Base-by-base conservation (phyloP, 257 asterid genomes). In the Datura wrightii region DNA sequence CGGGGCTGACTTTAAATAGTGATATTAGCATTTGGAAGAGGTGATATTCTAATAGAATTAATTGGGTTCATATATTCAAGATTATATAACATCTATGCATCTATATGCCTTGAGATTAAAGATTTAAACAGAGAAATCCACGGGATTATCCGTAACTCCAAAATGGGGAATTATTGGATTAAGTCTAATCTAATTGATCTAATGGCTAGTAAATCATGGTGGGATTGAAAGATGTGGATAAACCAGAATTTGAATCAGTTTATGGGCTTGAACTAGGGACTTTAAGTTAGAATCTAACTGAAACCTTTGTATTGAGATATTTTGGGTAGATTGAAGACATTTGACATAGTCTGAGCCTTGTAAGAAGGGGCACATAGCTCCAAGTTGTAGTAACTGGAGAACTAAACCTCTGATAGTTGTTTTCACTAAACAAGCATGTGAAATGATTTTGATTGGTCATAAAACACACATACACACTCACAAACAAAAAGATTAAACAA, bases 21-120 rank as follows among this genome's bases (percentile, higher is more conserved):
- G 70, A 10, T 31, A 63, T 63, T 63, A 63, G 71, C 9, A 63
- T 63, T 63, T 63, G 42, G 72, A 65, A 65, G n/a, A 65, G n/a
- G 44, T 65, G 72, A 13, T 34, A 65, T 34, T 24, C 39, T 62
- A 62, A 24, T 62, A 62, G 39, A 39, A 31, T 62, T 62, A 7
- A 62, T 62, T 62, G 69, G 6, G 69, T 62, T 65, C 44, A 34
- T 36, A 65, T 65, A 65, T 6, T 65, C 42, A 65, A 34, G 44
- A 65, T 7, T 65, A 31, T 63, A 65, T 5, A 34, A 65, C 11
- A 63, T 65, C 44, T 65, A 13, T 6, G 44, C 2, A 34, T 65
- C n/a, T 65, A 65, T 65, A 11, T 34, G 0, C 71, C 18, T 11
- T 65, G 31, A 24, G 31, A 24, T 24, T 24, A 2, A 13, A 65